Evolutionary conservation across 225 moss, liverwort and hornwort genomes (phyloP), one percentile per base, ranked within the genome.

Genomic region (Physcomitrellopsis africana): DNA sequence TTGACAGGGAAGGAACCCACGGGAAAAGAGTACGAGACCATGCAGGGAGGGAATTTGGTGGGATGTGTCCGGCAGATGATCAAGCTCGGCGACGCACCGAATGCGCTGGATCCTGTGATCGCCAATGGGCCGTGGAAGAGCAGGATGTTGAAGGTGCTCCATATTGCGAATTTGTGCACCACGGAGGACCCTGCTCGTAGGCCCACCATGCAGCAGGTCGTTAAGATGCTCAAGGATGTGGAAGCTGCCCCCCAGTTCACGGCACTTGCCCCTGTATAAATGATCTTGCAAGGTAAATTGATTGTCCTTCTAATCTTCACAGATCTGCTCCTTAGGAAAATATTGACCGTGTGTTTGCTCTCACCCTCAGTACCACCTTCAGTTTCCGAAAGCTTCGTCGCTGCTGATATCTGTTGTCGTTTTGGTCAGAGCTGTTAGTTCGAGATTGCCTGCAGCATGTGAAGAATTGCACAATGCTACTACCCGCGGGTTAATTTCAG

Each of bases 1-100:
- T 67, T 89, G 8, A 84, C 89, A 0, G 89, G 89, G 6, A 89
- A 89, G 42, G 86, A 89, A 67, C 89, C 89, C 4, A 89, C 89
- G 12, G 89, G 89, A 1, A 80, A 83, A 32, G 89, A 89, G 59
- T 83, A 77, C 29, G 86, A 89, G 46, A 86, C 86, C 37, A 76
- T 84, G 76, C 81, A 89, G 43, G 89, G 89, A 0, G 84, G 81
- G 0, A 89, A 89, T 27, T 14, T 89, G 55, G 89, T 86, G 13
- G 81, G 81, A 44, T 89, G 83, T 18, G 89, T 86, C 5, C 67
- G 89, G 1, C 83, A 89, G 79, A 89, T 79, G 84, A 86, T 89
- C 68, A 84, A 77, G 75, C 65, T 78, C 5, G 89, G 89, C 9
- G 79, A 81, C 5, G 86, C 83, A 8, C 81, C 83, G 0, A 77